Conservation (phyloP, 2,329 filamentous ascomycete species). For the Fusarium scirpi region DNA sequence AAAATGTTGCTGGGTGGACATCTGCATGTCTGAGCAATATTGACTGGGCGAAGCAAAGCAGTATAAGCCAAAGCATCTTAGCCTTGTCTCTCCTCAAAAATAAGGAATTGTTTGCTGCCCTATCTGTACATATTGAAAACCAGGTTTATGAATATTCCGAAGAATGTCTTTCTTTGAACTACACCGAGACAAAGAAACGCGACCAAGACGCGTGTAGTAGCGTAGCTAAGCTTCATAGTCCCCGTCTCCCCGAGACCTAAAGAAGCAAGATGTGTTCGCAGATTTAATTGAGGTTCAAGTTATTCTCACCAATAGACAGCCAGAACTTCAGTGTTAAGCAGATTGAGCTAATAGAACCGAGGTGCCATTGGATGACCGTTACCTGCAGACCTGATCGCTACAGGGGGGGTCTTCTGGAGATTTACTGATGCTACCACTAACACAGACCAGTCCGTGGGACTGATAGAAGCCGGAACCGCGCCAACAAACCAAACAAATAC, state of each 20-base stretch:
- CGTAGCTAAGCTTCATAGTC: conserved; percentile 3
- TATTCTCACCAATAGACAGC: conserved; percentile 25
- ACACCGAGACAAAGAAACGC: conserved; percentile 19
- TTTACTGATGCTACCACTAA: not conserved
- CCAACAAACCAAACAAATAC: conserved; percentile 23
- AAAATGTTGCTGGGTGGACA: conserved; percentile 16
- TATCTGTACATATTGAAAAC: not conserved
- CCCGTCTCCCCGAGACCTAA: conserved; percentile 15
- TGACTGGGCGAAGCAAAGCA: not conserved
- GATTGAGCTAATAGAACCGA: conserved; percentile 4
- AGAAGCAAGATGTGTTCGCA: not conserved
- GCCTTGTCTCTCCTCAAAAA: not conserved
- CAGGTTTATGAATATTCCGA: not conserved
- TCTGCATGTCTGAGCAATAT: not conserved
- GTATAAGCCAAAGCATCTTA: not conserved
- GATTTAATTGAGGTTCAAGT: conserved; percentile 7
- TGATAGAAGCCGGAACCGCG: conserved; percentile 1
- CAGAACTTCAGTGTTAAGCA: conserved; percentile 11
- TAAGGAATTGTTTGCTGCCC: not conserved
- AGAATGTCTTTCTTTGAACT: not conserved
- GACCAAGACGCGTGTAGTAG: conserved; percentile 12
- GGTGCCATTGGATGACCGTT: conserved; percentile 1
- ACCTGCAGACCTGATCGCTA: not conserved
- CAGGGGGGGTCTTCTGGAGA: conserved; percentile 2
- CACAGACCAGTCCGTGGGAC: not conserved